phyloP scores from a whole-genome alignment of 2,329 filamentous ascomycete species.

The Mariannaea sp. region DNA sequence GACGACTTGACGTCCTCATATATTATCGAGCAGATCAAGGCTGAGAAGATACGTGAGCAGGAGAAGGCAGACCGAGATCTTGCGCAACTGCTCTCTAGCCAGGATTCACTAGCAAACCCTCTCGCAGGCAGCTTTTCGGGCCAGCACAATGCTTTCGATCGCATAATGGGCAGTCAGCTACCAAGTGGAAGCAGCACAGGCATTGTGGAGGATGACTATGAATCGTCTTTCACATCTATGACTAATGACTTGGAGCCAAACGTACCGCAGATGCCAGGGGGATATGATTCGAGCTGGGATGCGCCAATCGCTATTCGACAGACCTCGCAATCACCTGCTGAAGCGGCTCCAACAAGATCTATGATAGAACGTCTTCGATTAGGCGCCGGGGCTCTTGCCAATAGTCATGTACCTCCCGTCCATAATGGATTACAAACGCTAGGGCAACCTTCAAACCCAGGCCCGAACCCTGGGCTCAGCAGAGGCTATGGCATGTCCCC shows the following conservation, averaged over 20 bases:
- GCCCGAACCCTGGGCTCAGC: neutral
- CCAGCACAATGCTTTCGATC: constrained; percentile 34
- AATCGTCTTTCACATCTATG: neutral
- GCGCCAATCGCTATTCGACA: constrained; percentile 3
- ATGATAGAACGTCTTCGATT: too few relatives aligned
- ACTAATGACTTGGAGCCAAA: neutral
- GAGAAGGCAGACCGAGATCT: constrained; percentile 37
- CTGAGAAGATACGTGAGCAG: constrained; percentile 41
- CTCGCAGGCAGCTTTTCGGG: constrained; percentile 1
- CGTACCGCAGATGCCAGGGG: constrained; percentile 21
- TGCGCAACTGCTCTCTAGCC: constrained; percentile 37
- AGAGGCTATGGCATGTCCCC: neutral
- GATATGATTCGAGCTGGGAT: constrained; percentile 24
- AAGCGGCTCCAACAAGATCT: too few relatives aligned
- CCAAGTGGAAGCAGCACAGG: constrained; percentile 15
- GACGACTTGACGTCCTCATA: constrained; percentile 36
- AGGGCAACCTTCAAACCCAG: neutral
- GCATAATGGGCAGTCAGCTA: constrained; percentile 39
- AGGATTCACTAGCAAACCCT: constrained; percentile 19
- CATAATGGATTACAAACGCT: neutral
- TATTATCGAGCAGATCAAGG: constrained; percentile 44
- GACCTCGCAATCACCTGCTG: constrained; percentile 1
- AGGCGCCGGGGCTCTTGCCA: neutral
- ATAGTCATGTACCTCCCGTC: neutral
- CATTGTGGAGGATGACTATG: neutral